phyloP scores from a whole-genome alignment of 2,329 filamentous ascomycete species.

The Ophiosphaerella korrae region DNA sequence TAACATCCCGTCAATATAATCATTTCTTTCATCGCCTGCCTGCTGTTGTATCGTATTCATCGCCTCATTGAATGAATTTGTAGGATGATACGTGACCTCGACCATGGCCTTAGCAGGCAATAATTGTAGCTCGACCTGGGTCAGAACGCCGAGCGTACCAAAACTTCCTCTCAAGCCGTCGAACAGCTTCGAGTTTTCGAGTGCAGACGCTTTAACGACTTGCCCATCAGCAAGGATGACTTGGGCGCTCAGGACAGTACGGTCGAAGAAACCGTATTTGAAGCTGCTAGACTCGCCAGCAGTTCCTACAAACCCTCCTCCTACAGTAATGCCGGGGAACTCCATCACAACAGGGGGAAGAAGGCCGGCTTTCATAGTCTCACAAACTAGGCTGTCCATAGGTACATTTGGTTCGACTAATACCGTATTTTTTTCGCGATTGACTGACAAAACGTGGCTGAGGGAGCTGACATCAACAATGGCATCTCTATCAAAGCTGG shows the following conservation, averaged over 20 bases:
- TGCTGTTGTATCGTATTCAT: constrained; percentile 55
- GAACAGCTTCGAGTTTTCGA: constrained; percentile 60
- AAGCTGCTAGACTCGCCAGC: constrained; percentile 72
- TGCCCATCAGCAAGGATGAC: constrained; percentile 66
- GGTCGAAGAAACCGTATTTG: constrained; percentile 69
- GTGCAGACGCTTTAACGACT: constrained; percentile 54
- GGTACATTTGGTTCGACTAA: constrained; percentile 72
- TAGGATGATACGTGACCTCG: constrained; percentile 65
- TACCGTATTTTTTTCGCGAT: constrained; percentile 58
- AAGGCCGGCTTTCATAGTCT: constrained; percentile 59
- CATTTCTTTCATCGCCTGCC: constrained; percentile 49
- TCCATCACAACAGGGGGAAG: constrained; percentile 72
- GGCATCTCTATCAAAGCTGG: constrained; percentile 38
- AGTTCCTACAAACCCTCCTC: constrained; percentile 70
- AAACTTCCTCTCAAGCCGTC: constrained; percentile 63
- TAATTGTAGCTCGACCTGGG: constrained; percentile 63
- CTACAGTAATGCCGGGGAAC: constrained; percentile 71
- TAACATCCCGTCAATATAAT: constrained; percentile 72
- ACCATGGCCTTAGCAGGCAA: constrained; percentile 61
- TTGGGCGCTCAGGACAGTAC: constrained; percentile 66
- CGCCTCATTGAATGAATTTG: constrained; percentile 56
- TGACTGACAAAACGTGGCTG: constrained; percentile 65
- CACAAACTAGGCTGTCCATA: constrained; percentile 67
- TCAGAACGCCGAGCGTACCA: constrained; percentile 66
- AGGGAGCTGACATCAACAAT: constrained; percentile 70